Percentiles rank a stretch among this genome's conserved stretches.
phyloP scores from a whole-genome alignment of 2,329 filamentous ascomycete species.

The Elsinoe perseae region DNA sequence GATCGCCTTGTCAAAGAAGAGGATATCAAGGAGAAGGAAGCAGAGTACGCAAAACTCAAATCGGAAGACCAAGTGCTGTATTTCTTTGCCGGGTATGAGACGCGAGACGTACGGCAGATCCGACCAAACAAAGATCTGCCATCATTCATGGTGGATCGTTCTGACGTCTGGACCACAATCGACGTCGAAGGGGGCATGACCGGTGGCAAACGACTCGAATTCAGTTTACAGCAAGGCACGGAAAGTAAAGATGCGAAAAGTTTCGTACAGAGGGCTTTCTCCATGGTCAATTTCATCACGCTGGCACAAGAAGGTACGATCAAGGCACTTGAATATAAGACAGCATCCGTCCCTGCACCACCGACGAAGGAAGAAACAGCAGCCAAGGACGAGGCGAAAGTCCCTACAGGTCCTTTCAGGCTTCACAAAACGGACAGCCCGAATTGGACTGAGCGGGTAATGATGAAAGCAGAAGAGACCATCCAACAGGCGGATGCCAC shows the following conservation, averaged over 20 bases:
- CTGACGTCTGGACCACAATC: background rate
- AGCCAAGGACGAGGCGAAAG: background rate
- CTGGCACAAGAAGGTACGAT: background rate
- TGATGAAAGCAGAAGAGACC: background rate
- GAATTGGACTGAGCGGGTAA: background rate
- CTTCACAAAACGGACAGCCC: background rate
- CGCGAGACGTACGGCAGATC: background rate
- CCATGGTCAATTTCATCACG: background rate
- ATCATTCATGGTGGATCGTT: background rate
- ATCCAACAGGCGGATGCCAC: background rate
- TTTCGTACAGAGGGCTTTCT: constrained; percentile 4
- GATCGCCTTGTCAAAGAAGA: background rate
- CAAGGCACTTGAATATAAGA: background rate
- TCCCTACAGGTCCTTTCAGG: background rate
- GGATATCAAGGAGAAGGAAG: background rate
- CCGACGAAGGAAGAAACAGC: background rate
- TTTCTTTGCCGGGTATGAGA: constrained; percentile 18
- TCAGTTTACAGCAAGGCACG: background rate
- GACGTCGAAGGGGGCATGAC: constrained; percentile 14
- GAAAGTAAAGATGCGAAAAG: background rate
- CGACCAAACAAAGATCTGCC: background rate
- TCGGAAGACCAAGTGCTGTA: constrained; percentile 5
- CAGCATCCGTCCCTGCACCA: background rate
- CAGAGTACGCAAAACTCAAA: background rate
- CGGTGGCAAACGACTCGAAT: constrained; percentile 16